A percentile compares a stretch with the other conserved stretches of the same genome.
Conservation (phyloP, 1,139 yeast genomes). For the Geotrichum siamense region DNA sequence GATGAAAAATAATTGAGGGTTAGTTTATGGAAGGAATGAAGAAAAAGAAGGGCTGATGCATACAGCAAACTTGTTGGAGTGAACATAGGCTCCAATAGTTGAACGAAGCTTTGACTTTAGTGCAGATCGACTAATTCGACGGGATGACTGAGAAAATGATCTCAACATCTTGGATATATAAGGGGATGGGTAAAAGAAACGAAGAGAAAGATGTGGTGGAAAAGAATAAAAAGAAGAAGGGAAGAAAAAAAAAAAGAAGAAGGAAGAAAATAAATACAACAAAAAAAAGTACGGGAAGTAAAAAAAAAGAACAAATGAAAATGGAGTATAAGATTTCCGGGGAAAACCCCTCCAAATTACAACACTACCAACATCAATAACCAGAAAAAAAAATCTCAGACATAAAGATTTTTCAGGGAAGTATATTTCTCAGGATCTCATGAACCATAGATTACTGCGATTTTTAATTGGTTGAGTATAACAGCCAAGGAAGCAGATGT, state of each 20-base stretch:
- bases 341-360: no score
- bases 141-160: conserved; percentile 21
- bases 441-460: no score
- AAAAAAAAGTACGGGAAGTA: no score
- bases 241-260: conserved; percentile 3
- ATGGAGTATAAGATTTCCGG: no score
- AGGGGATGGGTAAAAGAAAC: conserved; percentile 2
- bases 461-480: no score
- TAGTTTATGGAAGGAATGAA: background rate
- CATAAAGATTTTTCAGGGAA: no score
- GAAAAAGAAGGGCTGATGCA: conserved; percentile 9
- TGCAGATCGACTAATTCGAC: conserved; percentile 17
- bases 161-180: conserved; percentile 20
- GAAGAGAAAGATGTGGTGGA: conserved; percentile 7
- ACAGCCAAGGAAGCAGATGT: no score
- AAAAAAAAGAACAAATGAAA: no score
- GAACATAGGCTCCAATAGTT: conserved; percentile 15
- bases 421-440: no score
- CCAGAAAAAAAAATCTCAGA: no score
- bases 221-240: conserved; percentile 6
- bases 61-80: conserved; percentile 20
- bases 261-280: conserved; percentile 5
- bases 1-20: no score
- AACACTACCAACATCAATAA: no score
- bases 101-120: conserved; percentile 16